phyloP scores from a whole-genome alignment of 106 monocot genomes.

The Acorus calamus region DNA sequence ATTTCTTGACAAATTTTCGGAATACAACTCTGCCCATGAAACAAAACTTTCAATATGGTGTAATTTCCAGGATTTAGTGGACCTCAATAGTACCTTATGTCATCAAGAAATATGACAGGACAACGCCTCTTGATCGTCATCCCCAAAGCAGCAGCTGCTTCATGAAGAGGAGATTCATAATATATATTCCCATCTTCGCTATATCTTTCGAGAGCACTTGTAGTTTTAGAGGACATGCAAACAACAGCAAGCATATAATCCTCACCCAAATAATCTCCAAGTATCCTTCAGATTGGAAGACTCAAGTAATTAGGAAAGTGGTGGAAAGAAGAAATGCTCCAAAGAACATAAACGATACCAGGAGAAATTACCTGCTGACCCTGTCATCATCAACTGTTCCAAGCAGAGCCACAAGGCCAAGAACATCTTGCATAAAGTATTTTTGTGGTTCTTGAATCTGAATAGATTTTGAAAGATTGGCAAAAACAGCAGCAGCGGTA shows the following conservation, averaged over 20 bases:
- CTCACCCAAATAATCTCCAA: slow-evolving; percentile 30
- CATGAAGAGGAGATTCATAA: slow-evolving; percentile 15
- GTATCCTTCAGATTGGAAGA: slow-evolving; percentile 8
- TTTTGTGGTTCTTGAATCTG: not conserved
- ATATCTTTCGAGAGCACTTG: slow-evolving; percentile 16
- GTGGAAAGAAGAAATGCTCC: too few species aligned
- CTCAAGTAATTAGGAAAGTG: not conserved
- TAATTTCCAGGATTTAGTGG: too few species aligned
- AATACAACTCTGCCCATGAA: too few species aligned
- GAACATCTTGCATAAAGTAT: slow-evolving; percentile 11
- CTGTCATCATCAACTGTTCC: slow-evolving; percentile 18
- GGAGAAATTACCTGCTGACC: slow-evolving; percentile 19
- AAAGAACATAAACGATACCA: too few species aligned
- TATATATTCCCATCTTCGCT: slow-evolving; percentile 10
- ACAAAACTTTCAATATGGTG: too few species aligned
- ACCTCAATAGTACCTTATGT: slow-evolving; percentile 11
- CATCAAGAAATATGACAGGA: slow-evolving; percentile 24
- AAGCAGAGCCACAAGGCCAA: slow-evolving; percentile 30
- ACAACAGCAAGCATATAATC: slow-evolving; percentile 32
- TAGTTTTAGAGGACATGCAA: slow-evolving; percentile 23
- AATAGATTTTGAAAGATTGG: slow-evolving; percentile 11
- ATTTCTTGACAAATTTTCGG: too few species aligned
- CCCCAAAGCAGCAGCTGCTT: slow-evolving; percentile 13
- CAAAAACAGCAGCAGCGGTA: slow-evolving; percentile 18
- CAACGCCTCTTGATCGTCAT: slow-evolving; percentile 14